Evolutionary conservation across 2,329 filamentous ascomycete species (phyloP), one percentile per base, ranked within the genome.

Genomic region (Curvularia spicifera): DNA sequence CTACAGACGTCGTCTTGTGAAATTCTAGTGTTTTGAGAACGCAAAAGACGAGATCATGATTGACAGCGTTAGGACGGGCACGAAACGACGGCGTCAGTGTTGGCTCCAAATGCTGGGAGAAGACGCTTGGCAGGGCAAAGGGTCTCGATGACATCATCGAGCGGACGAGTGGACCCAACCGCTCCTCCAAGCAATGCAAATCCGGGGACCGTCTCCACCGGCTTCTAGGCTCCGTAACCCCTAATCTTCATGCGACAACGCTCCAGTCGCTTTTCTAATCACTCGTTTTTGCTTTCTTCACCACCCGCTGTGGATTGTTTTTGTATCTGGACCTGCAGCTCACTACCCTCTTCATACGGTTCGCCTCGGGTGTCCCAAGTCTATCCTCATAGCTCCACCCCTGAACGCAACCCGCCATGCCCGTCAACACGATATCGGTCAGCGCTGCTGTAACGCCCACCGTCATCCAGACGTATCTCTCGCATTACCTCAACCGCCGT

Each of bases 401-500:
- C 46, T 42, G 26, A 48, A 51, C 18, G 12, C 9, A 20, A 40
- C 37, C 43, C 40, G 52, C 54, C 31, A 88, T 88, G 85, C 80
- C 83, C 57, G 85, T 95, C 70, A 93, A 91, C 78, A 96, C 93
- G 18, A 84, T 94, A 39, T 88, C 90, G 13, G 89, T 98, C 59
- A 87, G 89, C 56, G 85, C 91, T 64, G 93, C 93, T 49, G 89
- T 97, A 53, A 92, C 93, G 62, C 94, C 95, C 12, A 93, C 91
- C 3, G 90, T 96, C 46, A 84, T 98, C 55, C 89, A 91, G 65
- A 97, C 94, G 13, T 88, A 94, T 63, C 82, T 98, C 68, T 89
- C 89, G 57, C 95, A 98, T 90, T 97, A 95, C 77, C 82, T 96
- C 60, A 90, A 96, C 71, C 89, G 91, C 64, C 90, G 90, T 71